These are phyloP conservation scores for Hordeum marinum DNA, from an alignment of 176 grass and related monocot genomes.

Conservation along the genomic window DNA sequence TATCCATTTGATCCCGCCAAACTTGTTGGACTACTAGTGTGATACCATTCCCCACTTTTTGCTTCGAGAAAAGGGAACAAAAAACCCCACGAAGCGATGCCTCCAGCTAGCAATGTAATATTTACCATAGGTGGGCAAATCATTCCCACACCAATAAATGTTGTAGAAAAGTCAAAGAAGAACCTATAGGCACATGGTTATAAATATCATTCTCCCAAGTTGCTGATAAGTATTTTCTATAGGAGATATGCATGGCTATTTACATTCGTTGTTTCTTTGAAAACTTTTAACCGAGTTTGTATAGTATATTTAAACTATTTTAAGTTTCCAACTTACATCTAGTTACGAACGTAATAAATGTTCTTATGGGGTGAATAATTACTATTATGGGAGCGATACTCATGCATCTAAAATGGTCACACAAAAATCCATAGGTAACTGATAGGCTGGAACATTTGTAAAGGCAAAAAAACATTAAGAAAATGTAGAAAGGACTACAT, in stretches of 20 bases:
- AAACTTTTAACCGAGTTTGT: background rate
- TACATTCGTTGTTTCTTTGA: no score
- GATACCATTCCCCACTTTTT: constrained; percentile 57
- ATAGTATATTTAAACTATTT: background rate
- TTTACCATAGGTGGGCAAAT: constrained; percentile 52
- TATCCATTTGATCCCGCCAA: constrained; percentile 53
- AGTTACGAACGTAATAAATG: background rate
- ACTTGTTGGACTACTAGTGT: constrained; percentile 19
- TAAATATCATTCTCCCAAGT: background rate
- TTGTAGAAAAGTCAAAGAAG: constrained; percentile 65
- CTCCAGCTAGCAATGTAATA: constrained; percentile 34
- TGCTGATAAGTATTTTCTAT: background rate
- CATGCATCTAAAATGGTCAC: no score
- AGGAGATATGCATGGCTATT: background rate
- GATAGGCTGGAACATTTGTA: background rate
- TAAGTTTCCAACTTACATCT: background rate
- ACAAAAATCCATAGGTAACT: background rate
- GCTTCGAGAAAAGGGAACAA: constrained; percentile 48
- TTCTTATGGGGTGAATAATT: no score
- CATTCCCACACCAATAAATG: constrained; percentile 59
- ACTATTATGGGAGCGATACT: no score
- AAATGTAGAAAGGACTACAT: background rate
- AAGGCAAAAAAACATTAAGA: background rate
- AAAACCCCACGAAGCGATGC: constrained; percentile 37
- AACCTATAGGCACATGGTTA: constrained; percentile 33